A percentile compares a stretch with the other conserved stretches of the same genome.
These are phyloP conservation scores for Xanthoparmelia taractica DNA, from an alignment of 495 filamentous ascomycete genomes.

Conservation along the genomic window DNA sequence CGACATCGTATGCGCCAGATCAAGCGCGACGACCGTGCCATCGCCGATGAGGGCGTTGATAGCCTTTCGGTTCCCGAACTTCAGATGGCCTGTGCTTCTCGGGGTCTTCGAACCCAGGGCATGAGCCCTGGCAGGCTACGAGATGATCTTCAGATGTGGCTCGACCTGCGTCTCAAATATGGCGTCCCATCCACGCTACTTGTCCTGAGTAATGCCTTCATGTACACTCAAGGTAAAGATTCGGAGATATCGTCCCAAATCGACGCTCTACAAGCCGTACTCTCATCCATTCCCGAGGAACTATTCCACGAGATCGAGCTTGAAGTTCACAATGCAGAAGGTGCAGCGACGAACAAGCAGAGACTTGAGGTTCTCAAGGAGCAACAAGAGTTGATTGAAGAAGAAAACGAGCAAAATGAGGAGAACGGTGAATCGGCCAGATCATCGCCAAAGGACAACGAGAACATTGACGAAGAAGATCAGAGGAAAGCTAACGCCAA, in stretches of 20 bases:
- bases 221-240: constrained; percentile 88
- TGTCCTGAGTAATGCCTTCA: constrained; percentile 93
- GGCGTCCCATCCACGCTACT: constrained; percentile 90
- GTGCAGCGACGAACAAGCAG: constrained; percentile 97
- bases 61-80: constrained; percentile 88
- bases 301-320: constrained; percentile 99
- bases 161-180: constrained; percentile 87
- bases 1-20: constrained; percentile 98
- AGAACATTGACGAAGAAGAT: constrained; percentile 69
- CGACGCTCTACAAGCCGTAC: constrained; percentile 82
- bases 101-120: constrained; percentile 86
- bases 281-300: constrained; percentile 93
- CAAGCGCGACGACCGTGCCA: constrained; percentile 94
- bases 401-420: constrained; percentile 87
- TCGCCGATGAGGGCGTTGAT: constrained; percentile 89
- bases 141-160: constrained; percentile 89
- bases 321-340: constrained; percentile 94
- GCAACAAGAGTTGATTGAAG: constrained; percentile 95
- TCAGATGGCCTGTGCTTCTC: constrained; percentile 81
- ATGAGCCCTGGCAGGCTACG: constrained; percentile 79
- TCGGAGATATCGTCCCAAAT: constrained; percentile 82
- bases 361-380: constrained; percentile 98
- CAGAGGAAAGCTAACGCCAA: constrained; percentile 26
- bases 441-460: constrained; percentile 56
- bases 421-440: constrained; percentile 54